Percentiles rank a stretch among this genome's conserved stretches.
phyloP scores from a whole-genome alignment of 2,329 filamentous ascomycete species.

The Phialophora tarda region DNA sequence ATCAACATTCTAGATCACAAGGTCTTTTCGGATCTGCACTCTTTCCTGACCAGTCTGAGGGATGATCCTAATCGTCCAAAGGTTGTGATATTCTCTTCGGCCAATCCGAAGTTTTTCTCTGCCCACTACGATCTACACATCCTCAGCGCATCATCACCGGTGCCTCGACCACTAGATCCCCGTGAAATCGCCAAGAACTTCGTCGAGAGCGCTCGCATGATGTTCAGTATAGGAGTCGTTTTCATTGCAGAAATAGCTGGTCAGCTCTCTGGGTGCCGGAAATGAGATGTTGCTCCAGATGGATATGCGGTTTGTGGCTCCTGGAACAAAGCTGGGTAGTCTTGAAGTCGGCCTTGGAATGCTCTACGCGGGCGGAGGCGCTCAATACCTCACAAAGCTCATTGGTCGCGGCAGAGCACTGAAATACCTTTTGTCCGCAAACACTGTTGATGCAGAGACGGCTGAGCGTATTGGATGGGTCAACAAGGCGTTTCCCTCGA shows the following conservation, averaged over 20 bases:
- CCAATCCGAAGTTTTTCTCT: conserved; percentile 21
- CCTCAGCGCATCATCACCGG: conserved; percentile 9
- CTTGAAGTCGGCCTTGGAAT: conserved; percentile 9
- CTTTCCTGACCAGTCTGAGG: conserved; percentile 5
- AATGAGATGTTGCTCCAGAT: conserved; percentile 15
- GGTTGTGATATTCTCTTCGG: conserved; percentile 19
- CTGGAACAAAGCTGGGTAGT: conserved; percentile 8
- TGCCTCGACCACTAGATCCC: not conserved
- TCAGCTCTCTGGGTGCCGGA: conserved; percentile 9
- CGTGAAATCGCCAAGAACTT: not conserved
- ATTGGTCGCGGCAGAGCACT: conserved; percentile 15
- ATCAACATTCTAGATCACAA: conserved; percentile 18
- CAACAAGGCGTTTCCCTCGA: conserved; percentile 1
- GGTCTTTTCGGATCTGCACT: conserved; percentile 15
- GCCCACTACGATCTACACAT: conserved; percentile 16
- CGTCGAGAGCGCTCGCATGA: conserved; percentile 16
- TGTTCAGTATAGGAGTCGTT: conserved; percentile 14
- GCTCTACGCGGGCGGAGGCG: conserved; percentile 12
- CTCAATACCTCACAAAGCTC: conserved; percentile 21
- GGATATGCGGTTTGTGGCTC: conserved; percentile 14
- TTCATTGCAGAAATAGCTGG: conserved; percentile 16
- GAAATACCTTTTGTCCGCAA: conserved; percentile 17
- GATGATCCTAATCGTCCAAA: conserved; percentile 9
- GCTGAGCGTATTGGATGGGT: conserved; percentile 10
- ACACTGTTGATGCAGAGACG: conserved; percentile 19